Percentiles rank a stretch among this genome's conserved stretches.
phyloP scores from a whole-genome alignment of 164 flowering plant species.

The Piper betle region DNA sequence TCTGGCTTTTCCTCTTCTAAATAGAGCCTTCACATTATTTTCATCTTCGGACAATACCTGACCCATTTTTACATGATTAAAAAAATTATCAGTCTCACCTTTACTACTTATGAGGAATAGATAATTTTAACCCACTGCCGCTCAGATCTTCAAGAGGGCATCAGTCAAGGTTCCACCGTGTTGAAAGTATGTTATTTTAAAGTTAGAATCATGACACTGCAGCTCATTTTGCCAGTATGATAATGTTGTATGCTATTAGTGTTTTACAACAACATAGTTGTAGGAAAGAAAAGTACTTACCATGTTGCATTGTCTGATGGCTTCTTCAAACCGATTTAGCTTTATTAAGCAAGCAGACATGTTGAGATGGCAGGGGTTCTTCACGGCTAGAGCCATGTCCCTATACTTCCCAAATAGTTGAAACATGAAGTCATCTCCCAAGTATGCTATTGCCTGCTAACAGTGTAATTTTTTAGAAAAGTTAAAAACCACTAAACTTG shows the following conservation, averaged over 20 bases:
- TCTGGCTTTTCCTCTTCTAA: slow-evolving; percentile 93
- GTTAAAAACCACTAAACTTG: not conserved
- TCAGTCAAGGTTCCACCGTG: too few species aligned
- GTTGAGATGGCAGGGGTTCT: slow-evolving; percentile 96
- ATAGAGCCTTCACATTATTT: slow-evolving; percentile 78
- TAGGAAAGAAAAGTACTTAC: slow-evolving; percentile 47
- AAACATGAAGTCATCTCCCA: slow-evolving; percentile 98
- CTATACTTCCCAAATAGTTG: slow-evolving; percentile 83
- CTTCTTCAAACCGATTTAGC: slow-evolving; percentile 80
- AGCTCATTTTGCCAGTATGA: too few species aligned
- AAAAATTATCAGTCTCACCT: not conserved
- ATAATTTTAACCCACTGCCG: too few species aligned
- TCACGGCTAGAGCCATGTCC: slow-evolving; percentile 94
- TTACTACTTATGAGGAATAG: not conserved
- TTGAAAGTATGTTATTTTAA: too few species aligned
- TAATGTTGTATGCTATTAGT: too few species aligned
- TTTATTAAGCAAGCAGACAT: slow-evolving; percentile 85
- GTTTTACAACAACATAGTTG: too few species aligned
- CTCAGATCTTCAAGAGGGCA: too few species aligned
- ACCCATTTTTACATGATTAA: not conserved
- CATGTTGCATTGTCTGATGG: slow-evolving; percentile 73
- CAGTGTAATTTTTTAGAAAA: not conserved
- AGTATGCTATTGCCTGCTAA: slow-evolving; percentile 82
- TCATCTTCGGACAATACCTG: slow-evolving; percentile 87
- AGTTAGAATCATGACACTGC: too few species aligned